These are phyloP conservation scores for sunflower (Helianthus annuus) DNA, from an alignment of 129 eudicot genomes.

Conservation along the genomic window HanXRQr2.0-SUNRISE NC_035437.2:126443830-126444329, in stretches of 20 bases:
- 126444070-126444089: conserved; percentile 2
- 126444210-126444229: not conserved
- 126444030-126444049: not conserved
- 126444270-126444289: conserved; percentile 13
- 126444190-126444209: conserved; percentile 2
- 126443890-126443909: no score
- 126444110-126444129: conserved; percentile 15
- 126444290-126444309: not conserved
- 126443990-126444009: not conserved
- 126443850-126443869: no score
- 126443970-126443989: not conserved
- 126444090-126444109: conserved; percentile 22
- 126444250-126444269: conserved; percentile 10
- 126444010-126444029: not conserved
- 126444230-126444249: conserved; percentile 19
- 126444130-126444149: conserved; percentile 5
- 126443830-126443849: no score
- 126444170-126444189: conserved; percentile 6
- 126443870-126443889: no score
- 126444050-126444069: not conserved
- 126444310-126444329: conserved; percentile 8
- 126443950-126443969: not conserved
- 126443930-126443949: no score
- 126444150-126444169: not conserved
- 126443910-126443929: no score